Percentiles rank a stretch among this genome's conserved stretches.
Evolutionary conservation across 2,329 filamentous ascomycete species (phyloP).

Genomic region (Didymella keratinophila): DNA sequence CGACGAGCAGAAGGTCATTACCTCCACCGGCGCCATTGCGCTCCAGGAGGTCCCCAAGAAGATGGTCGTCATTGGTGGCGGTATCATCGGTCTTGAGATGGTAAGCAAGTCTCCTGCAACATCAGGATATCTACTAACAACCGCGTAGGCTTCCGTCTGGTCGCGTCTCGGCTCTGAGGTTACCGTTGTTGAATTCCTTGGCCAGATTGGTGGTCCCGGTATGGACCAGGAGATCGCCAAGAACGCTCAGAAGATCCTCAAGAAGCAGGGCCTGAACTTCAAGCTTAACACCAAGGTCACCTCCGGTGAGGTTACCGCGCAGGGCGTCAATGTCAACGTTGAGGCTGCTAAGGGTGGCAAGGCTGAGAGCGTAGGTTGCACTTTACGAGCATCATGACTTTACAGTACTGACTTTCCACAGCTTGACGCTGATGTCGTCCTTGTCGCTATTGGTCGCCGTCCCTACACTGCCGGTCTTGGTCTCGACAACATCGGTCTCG

Average conservation of each 20-base stretch:
- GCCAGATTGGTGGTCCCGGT: conserved; percentile 95
- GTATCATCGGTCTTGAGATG: conserved; percentile 99
- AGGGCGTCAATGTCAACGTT: conserved; percentile 80
- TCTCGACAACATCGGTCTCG: conserved; percentile 91
- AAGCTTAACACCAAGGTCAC: conserved; percentile 97
- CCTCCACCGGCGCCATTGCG: conserved; percentile 92
- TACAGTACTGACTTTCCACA: conserved; percentile 50
- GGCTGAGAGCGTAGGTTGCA: conserved; percentile 76
- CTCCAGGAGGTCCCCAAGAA: conserved; percentile 92
- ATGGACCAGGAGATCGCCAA: conserved; percentile 97
- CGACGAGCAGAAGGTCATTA: conserved; percentile 97
- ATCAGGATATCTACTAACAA: neutral
- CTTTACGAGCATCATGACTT: neutral
- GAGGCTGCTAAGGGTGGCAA: conserved; percentile 97
- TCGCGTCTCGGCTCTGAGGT: conserved; percentile 92
- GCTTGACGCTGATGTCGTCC: conserved; percentile 93
- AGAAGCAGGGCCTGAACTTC: conserved; percentile 98
- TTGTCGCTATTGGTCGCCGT: conserved; percentile 94
- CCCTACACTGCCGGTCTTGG: conserved; percentile 93
- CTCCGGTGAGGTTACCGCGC: conserved; percentile 79
- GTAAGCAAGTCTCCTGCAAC: conserved; percentile 54
- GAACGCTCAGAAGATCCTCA: conserved; percentile 86
- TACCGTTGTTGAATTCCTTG: conserved; percentile 95
- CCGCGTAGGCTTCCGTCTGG: conserved; percentile 80
- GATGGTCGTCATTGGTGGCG: conserved; percentile 96